A percentile compares a stretch with the other conserved stretches of the same genome.
These are phyloP conservation scores for Jacaranda mimosifolia DNA, from an alignment of 257 asterid genomes.

Conservation along the genomic window DNA sequence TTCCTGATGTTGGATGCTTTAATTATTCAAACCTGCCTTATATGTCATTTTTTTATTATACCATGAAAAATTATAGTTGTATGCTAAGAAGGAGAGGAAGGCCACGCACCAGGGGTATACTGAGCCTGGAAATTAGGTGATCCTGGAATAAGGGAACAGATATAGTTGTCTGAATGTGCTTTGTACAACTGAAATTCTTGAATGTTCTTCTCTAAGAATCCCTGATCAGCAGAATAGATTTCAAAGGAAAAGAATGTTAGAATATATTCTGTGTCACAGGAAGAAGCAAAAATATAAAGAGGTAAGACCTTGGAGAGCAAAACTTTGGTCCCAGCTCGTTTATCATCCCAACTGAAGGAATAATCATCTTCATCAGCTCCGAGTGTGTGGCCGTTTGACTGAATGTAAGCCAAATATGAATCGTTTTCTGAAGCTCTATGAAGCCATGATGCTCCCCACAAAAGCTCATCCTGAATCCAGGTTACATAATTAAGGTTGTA, in stretches of 20 bases:
- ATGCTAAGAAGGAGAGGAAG: too few relatives aligned
- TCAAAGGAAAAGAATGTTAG: neutral
- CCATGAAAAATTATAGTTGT: too few relatives aligned
- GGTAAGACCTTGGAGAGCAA: conserved; percentile 69
- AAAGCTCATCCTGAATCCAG: conserved; percentile 71
- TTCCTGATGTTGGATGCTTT: too few relatives aligned
- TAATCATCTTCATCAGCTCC: conserved; percentile 80
- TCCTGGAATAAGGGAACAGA: conserved; percentile 84
- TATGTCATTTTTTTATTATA: too few relatives aligned
- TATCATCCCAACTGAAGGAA: conserved; percentile 93
- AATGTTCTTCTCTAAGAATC: conserved; percentile 59
- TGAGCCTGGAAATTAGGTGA: conserved; percentile 85
- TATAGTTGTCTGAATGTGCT: conserved; percentile 85
- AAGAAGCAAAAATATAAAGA: neutral
- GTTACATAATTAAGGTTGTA: neutral
- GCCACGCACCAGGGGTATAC: conserved; percentile 73
- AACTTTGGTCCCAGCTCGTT: conserved; percentile 83
- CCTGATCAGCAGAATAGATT: conserved; percentile 43
- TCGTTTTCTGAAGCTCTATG: conserved; percentile 66
- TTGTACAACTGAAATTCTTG: conserved; percentile 72
- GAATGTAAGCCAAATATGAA: conserved; percentile 67
- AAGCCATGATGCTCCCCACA: conserved; percentile 98
- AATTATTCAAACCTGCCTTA: too few relatives aligned
- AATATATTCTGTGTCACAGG: neutral
- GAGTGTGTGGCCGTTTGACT: conserved; percentile 71